These are phyloP conservation scores for Irpex sp. DNA, from an alignment of 1,284 basidiomycete species.

Conservation along the genomic window DNA sequence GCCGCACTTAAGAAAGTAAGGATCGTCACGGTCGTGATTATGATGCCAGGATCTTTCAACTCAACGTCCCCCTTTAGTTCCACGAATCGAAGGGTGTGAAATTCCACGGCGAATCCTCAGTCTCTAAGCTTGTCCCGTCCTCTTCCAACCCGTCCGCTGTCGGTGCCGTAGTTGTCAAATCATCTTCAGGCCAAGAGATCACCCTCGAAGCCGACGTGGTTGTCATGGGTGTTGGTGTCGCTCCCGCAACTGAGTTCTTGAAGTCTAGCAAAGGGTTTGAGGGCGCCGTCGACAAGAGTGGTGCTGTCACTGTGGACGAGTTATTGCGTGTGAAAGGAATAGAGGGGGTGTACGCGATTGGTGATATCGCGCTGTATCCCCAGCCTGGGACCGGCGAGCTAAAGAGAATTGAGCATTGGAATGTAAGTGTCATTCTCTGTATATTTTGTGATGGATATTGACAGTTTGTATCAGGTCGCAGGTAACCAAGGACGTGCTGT, in stretches of 20 bases:
- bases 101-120: constrained; percentile 76
- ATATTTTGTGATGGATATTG: neutral
- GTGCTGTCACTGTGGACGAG: constrained; percentile 81
- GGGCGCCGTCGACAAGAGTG: constrained; percentile 68
- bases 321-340: constrained; percentile 66
- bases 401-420: constrained; percentile 88
- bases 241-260: constrained; percentile 82
- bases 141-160: constrained; percentile 43
- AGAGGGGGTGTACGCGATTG: constrained; percentile 76
- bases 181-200: constrained; percentile 47
- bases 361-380: constrained; percentile 87
- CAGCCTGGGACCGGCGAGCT: constrained; percentile 51
- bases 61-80: constrained; percentile 38
- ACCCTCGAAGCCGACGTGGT: constrained; percentile 75
- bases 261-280: constrained; percentile 61
- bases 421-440: constrained; percentile 44
- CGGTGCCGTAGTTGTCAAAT: constrained; percentile 54
- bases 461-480: constrained; percentile 54
- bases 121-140: constrained; percentile 70
- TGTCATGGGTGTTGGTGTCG: constrained; percentile 88
- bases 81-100: constrained; percentile 80
- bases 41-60: neutral
- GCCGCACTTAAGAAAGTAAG: constrained; percentile 73
- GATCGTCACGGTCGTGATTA: neutral
- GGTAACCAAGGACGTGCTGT: constrained; percentile 85